Conservation (phyloP, 352 stramenopile species). For the Globisporangium canariense region DNA sequence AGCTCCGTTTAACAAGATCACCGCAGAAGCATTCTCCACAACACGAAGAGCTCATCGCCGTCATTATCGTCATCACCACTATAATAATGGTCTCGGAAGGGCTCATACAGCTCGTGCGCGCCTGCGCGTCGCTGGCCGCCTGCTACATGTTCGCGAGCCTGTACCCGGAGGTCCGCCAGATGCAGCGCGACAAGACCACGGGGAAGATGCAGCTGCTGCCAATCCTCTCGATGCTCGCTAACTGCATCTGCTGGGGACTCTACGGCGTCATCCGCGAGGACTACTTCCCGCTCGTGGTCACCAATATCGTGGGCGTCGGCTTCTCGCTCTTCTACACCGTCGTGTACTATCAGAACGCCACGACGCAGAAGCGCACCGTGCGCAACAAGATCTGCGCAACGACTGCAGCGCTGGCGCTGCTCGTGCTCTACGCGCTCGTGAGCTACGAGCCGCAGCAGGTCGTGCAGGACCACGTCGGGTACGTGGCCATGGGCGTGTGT, state of each 20-base stretch:
- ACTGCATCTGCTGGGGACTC: conserved; percentile 52
- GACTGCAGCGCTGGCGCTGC: conserved; percentile 21
- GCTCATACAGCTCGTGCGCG: conserved; percentile 31
- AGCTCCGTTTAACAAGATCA: conserved; percentile 5
- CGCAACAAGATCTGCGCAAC: conserved; percentile 27
- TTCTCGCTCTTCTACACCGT: conserved; percentile 43
- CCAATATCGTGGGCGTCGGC: conserved; percentile 41
- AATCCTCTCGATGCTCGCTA: conserved; percentile 61
- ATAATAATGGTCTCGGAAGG: conserved; percentile 21
- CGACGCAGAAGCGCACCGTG: conserved; percentile 9
- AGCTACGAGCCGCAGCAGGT: conserved; percentile 18
- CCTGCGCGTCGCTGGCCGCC: conserved; percentile 38
- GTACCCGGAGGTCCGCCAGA: conserved; percentile 31
- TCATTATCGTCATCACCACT: not conserved
- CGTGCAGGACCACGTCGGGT: conserved; percentile 46
- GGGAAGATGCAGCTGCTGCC: conserved; percentile 25
- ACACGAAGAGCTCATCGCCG: not conserved
- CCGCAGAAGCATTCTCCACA: not conserved
- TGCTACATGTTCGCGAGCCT: conserved; percentile 49
- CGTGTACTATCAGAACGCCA: conserved; percentile 37
- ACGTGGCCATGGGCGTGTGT: conserved; percentile 47
- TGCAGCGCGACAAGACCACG: conserved; percentile 25
- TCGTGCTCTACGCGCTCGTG: conserved; percentile 38
- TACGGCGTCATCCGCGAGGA: conserved; percentile 48
- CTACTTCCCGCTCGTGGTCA: conserved; percentile 51